Percentiles rank a stretch among this genome's conserved stretches.
These are phyloP conservation scores for Aspergillus cavernicola DNA, from an alignment of 495 filamentous ascomycete species.

Conservation along the genomic window DNA sequence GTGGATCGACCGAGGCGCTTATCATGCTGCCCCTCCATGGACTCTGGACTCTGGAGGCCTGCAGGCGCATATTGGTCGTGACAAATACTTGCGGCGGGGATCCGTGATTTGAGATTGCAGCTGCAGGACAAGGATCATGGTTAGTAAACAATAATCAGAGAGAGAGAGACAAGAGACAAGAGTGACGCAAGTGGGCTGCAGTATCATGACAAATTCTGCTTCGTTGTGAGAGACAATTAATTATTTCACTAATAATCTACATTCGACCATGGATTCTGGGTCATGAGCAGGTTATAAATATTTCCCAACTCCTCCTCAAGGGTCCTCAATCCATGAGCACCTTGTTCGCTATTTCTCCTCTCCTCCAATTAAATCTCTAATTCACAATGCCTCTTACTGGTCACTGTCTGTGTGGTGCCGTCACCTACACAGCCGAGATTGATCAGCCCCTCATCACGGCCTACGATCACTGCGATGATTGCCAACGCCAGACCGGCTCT, in stretches of 20 bases:
- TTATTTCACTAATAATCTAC: too few species aligned
- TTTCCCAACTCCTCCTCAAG: conserved; percentile 17
- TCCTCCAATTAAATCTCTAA: neutral
- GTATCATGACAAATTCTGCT: conserved; percentile 20
- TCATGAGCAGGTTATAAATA: conserved; percentile 36
- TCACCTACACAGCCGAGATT: conserved; percentile 58
- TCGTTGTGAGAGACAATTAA: too few species aligned
- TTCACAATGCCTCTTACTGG: conserved; percentile 53
- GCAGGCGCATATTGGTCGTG: neutral
- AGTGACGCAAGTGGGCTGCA: conserved; percentile 12
- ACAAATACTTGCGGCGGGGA: neutral
- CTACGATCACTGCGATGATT: conserved; percentile 72
- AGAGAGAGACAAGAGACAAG: too few species aligned
- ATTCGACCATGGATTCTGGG: too few species aligned
- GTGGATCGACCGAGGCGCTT: neutral
- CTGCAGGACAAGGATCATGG: too few species aligned
- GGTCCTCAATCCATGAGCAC: conserved; percentile 33
- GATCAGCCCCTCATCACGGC: conserved; percentile 51
- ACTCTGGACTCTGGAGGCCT: neutral
- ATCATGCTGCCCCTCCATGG: neutral
- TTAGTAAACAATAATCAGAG: too few species aligned
- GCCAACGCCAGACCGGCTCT: conserved; percentile 65
- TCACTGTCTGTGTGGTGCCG: conserved; percentile 67
- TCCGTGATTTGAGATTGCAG: too few species aligned
- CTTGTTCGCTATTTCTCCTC: conserved; percentile 25